Conservation (phyloP, 208 protist species). For the Plasmodiophora brassicae region DNA sequence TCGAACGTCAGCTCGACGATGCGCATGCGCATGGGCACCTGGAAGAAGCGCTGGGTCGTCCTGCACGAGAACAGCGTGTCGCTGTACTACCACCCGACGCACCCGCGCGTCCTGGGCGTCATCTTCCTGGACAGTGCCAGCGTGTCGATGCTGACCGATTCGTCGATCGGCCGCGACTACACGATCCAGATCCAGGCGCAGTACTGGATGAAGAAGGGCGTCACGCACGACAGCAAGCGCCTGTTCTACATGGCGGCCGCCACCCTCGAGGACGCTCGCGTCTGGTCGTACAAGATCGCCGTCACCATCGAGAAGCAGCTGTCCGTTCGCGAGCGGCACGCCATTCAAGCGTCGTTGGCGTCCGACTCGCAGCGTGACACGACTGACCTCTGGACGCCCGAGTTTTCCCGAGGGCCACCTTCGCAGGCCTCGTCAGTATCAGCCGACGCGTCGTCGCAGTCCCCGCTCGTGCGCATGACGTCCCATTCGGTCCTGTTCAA, state of each 20-base stretch:
- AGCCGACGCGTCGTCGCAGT: not conserved
- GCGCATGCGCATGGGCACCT: not conserved
- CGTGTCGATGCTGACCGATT: not conserved
- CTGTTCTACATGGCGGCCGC: not conserved
- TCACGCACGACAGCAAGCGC: not conserved
- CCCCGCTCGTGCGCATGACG: not conserved
- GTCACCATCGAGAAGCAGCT: conserved; percentile 15
- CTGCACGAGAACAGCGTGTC: not conserved
- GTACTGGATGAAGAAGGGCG: conserved; percentile 29
- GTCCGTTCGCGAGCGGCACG: conserved; percentile 13
- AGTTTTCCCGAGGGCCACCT: not conserved
- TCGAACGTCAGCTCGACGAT: not conserved
- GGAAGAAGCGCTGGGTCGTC: conserved; percentile 4
- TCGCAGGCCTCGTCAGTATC: too few species aligned
- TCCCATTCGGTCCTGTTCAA: not conserved
- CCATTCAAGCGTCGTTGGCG: not conserved
- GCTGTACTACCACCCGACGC: conserved; percentile 12
- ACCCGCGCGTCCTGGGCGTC: not conserved
- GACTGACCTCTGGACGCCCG: not conserved
- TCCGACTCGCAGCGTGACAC: not conserved
- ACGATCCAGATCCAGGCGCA: conserved; percentile 28
- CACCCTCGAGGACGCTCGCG: not conserved
- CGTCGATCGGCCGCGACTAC: not conserved
- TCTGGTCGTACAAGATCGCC: conserved; percentile 1
- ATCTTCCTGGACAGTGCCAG: not conserved